These are phyloP conservation scores for Curvularia sp. DNA, from an alignment of 2,329 filamentous ascomycete genomes.

Conservation along the genomic window DNA sequence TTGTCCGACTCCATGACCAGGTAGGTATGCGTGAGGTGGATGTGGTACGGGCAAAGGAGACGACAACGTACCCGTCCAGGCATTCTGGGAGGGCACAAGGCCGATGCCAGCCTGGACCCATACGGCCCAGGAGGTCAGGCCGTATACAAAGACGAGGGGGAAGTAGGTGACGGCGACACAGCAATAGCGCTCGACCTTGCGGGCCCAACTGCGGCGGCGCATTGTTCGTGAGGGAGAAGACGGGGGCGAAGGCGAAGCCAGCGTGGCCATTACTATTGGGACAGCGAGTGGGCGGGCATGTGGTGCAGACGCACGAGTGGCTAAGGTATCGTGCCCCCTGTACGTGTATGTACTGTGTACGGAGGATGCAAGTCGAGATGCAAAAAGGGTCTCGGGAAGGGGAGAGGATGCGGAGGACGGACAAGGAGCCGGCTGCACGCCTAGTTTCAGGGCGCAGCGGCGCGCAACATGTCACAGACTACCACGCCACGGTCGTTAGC, in stretches of 20 bases:
- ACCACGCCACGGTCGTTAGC: slow-evolving; percentile 1
- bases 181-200: slow-evolving; percentile 81
- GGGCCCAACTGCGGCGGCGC: slow-evolving; percentile 62
- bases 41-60: slow-evolving; percentile 1
- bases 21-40: background rate
- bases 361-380: slow-evolving; percentile 10
- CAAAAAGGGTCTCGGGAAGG: slow-evolving; percentile 13
- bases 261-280: slow-evolving; percentile 47
- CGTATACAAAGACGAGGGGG: slow-evolving; percentile 88
- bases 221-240: slow-evolving; percentile 49
- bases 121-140: slow-evolving; percentile 90
- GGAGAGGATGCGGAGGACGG: slow-evolving; percentile 19
- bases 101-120: slow-evolving; percentile 84
- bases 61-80: slow-evolving; percentile 46
- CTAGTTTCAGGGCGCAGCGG: slow-evolving; percentile 39
- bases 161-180: slow-evolving; percentile 81
- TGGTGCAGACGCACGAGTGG: slow-evolving; percentile 21
- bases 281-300: slow-evolving; percentile 34
- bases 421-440: slow-evolving; percentile 24
- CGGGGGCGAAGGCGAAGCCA: slow-evolving; percentile 51
- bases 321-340: background rate
- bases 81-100: slow-evolving; percentile 43
- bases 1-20: background rate
- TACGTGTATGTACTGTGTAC: background rate
- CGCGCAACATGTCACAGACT: slow-evolving; percentile 27